Conservation (phyloP, 2,329 filamentous ascomycete species). For the Hypoxylon sp. region DNA sequence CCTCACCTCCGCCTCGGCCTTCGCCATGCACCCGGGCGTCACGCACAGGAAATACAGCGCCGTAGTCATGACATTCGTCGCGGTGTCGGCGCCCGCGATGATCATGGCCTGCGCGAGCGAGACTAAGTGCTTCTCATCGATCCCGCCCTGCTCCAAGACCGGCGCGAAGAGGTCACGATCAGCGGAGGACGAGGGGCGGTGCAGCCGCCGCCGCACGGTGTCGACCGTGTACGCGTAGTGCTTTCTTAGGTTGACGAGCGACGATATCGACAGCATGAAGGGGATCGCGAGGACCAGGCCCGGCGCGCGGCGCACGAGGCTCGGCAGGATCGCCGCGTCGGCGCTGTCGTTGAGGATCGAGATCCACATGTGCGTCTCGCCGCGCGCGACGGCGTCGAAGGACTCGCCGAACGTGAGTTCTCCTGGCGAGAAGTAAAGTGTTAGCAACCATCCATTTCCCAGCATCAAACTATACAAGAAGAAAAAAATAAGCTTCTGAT, state of each 20-base stretch:
- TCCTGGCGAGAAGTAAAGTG: constrained; percentile 57
- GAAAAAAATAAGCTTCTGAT: too few species aligned
- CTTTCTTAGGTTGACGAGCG: constrained; percentile 36
- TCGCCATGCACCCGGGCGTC: constrained; percentile 50
- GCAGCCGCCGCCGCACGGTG: constrained; percentile 40
- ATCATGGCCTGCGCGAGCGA: constrained; percentile 46
- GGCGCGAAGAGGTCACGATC: constrained; percentile 41
- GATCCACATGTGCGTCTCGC: constrained; percentile 46
- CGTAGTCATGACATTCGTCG: constrained; percentile 53
- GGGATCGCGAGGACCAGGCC: constrained; percentile 35
- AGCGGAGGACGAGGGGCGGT: constrained; percentile 17
- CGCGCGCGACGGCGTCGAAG: constrained; percentile 42
- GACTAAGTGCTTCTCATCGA: constrained; percentile 40
- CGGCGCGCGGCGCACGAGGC: constrained; percentile 37
- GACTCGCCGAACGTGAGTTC: constrained; percentile 47
- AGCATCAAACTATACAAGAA: too few species aligned
- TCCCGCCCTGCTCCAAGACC: constrained; percentile 31
- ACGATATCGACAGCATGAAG: constrained; percentile 39
- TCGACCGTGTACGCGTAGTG: constrained; percentile 43
- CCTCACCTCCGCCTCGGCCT: constrained; percentile 54
- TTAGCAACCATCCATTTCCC: constrained; percentile 13
- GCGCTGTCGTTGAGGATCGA: constrained; percentile 43
- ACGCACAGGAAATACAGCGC: constrained; percentile 54
- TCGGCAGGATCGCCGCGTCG: constrained; percentile 40
- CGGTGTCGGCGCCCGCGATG: constrained; percentile 58